Evolutionary conservation across 2,329 filamentous ascomycete genomes (phyloP).

Genomic region (Septoria linicola): DNA sequence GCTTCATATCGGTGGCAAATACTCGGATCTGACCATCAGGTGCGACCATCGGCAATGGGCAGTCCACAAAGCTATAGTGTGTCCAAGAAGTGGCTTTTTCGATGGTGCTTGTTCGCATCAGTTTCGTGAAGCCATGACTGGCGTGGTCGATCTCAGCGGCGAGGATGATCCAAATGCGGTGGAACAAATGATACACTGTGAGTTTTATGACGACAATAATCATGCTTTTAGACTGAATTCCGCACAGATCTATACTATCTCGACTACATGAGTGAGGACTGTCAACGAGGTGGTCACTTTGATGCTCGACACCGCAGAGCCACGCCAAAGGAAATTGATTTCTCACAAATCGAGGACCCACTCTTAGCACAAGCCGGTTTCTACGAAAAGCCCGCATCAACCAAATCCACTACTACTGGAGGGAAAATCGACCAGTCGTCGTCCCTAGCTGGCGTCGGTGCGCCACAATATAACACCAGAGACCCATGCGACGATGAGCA

Average conservation of each 20-base stretch:
- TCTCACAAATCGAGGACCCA: constrained; percentile 39
- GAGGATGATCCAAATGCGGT: constrained; percentile 43
- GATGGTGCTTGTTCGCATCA: constrained; percentile 41
- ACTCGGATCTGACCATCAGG: constrained; percentile 51
- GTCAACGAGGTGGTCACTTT: constrained; percentile 28
- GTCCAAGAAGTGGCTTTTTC: constrained; percentile 50
- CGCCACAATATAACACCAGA: constrained; percentile 26
- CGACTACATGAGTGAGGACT: constrained; percentile 37
- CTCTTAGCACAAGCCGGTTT: constrained; percentile 38
- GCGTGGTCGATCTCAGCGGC: constrained; percentile 38
- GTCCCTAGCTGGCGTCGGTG: constrained; percentile 15
- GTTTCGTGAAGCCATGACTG: constrained; percentile 38
- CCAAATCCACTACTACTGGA: not conserved
- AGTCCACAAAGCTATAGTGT: constrained; percentile 50
- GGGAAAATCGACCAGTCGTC: not conserved
- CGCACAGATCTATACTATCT: constrained; percentile 41
- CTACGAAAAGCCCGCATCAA: constrained; percentile 19
- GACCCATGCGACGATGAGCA: constrained; percentile 41
- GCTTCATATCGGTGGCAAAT: constrained; percentile 41
- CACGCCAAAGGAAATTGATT: constrained; percentile 36
- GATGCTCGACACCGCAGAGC: constrained; percentile 35
- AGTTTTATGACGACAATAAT: constrained; percentile 13
- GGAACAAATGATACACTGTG: constrained; percentile 43
- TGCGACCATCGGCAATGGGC: constrained; percentile 48
- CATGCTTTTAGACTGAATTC: not conserved